These are phyloP conservation scores for Aaosphaeria pasadenensis DNA, from an alignment of 2,329 filamentous ascomycete genomes.

Conservation along the genomic window DNA sequence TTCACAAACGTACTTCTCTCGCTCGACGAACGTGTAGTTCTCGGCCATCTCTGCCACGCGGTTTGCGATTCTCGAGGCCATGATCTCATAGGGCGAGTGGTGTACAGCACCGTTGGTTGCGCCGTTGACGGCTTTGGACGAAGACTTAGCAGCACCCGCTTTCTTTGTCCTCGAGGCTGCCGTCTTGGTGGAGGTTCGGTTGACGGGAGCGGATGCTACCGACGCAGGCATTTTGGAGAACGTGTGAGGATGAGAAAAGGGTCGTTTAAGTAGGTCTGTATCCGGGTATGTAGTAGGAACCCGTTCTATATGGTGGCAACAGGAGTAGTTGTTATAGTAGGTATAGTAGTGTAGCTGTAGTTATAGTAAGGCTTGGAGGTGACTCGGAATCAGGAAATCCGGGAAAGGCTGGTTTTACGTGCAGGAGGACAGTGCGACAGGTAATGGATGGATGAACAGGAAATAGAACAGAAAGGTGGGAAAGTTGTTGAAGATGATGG, in stretches of 20 bases:
- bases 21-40: conserved; percentile 51
- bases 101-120: conserved; percentile 21
- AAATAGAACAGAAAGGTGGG: too few species aligned
- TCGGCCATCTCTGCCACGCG: conserved; percentile 53
- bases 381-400: too few species aligned
- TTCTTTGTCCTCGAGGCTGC: conserved; percentile 32
- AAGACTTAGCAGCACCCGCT: conserved; percentile 16
- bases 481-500: too few species aligned
- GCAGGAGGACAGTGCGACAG: too few species aligned
- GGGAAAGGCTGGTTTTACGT: too few species aligned
- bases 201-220: conserved; percentile 30
- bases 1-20: conserved; percentile 29
- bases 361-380: too few species aligned
- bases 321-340: too few species aligned
- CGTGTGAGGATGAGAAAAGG: background rate
- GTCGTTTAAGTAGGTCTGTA: background rate
- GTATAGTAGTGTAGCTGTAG: too few species aligned
- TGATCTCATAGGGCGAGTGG: conserved; percentile 49
- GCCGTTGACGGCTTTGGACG: conserved; percentile 21
- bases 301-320: too few species aligned
- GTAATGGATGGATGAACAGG: too few species aligned
- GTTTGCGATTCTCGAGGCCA: conserved; percentile 50
- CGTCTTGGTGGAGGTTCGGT: conserved; percentile 28
- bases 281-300: too few species aligned
- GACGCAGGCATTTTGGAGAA: conserved; percentile 31